These are phyloP conservation scores for Mrakia gelida DNA, from an alignment of 768 basidiomycete species.

Conservation along the genomic window DNA sequence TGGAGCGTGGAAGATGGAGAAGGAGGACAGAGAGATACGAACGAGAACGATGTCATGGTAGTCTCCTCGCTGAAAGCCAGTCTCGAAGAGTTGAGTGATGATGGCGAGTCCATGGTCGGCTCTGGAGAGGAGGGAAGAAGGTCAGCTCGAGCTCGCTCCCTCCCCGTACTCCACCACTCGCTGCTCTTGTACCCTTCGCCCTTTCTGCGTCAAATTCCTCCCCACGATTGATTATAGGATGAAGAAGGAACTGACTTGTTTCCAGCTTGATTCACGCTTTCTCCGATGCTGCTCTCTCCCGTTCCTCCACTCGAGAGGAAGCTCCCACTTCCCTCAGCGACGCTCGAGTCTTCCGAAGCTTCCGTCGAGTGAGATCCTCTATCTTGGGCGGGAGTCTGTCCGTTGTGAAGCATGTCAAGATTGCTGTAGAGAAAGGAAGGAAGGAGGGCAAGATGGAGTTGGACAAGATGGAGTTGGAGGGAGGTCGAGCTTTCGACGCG, in stretches of 20 bases:
- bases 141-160: background rate
- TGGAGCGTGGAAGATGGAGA: too few species aligned
- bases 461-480: background rate
- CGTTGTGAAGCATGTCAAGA: background rate
- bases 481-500: constrained; percentile 1
- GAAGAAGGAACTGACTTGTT: too few species aligned
- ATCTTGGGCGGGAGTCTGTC: background rate
- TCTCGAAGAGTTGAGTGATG: background rate
- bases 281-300: background rate
- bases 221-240: background rate
- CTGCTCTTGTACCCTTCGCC: background rate
- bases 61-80: background rate
- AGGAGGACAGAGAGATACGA: background rate
- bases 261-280: background rate
- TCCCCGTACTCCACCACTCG: background rate
- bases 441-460: background rate
- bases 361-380: background rate
- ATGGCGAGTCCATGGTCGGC: background rate
- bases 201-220: background rate
- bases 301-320: background rate
- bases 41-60: background rate
- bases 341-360: background rate
- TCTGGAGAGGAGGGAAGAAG: background rate
- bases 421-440: background rate
- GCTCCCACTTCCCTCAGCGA: background rate